A percentile compares a stretch with the other conserved stretches of the same genome.
Conservation (phyloP, 192 early-diverging fungal species). For the Backusella westeae region DNA sequence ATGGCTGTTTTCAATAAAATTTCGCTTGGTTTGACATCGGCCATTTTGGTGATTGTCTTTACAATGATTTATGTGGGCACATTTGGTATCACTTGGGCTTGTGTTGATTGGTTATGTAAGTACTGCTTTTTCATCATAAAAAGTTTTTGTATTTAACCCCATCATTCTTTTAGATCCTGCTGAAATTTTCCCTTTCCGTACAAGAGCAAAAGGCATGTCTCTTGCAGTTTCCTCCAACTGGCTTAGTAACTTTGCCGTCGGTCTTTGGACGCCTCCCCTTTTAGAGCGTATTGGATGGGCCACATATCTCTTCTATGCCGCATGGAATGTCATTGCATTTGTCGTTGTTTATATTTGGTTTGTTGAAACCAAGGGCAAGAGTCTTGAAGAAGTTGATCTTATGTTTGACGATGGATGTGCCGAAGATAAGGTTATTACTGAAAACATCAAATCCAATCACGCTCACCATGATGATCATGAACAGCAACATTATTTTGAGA, state of each 20-base stretch:
- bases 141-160: too few species aligned
- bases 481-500: background rate
- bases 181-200: too few species aligned
- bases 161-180: too few species aligned
- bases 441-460: background rate
- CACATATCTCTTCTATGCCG: slow-evolving; percentile 20
- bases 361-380: slow-evolving; percentile 36
- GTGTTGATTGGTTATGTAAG: slow-evolving; percentile 13
- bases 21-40: slow-evolving; percentile 16
- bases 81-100: slow-evolving; percentile 20
- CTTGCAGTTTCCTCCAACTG: background rate
- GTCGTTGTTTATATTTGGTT: background rate
- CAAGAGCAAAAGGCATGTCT: too few species aligned
- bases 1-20: slow-evolving; percentile 24
- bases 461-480: background rate
- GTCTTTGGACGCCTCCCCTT: slow-evolving; percentile 11
- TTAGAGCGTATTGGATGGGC: slow-evolving; percentile 8
- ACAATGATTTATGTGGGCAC: slow-evolving; percentile 18
- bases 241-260: slow-evolving; percentile 21
- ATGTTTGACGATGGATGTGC: slow-evolving; percentile 30
- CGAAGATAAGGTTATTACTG: background rate
- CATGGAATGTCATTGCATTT: slow-evolving; percentile 10
- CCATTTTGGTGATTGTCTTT: slow-evolving; percentile 12
- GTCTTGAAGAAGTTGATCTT: slow-evolving; percentile 44
- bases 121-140: too few species aligned